A percentile compares a stretch with the other conserved stretches of the same genome.
phyloP scores from a whole-genome alignment of 2,329 filamentous ascomycete species.

The Ascochyta lentis region DNA sequence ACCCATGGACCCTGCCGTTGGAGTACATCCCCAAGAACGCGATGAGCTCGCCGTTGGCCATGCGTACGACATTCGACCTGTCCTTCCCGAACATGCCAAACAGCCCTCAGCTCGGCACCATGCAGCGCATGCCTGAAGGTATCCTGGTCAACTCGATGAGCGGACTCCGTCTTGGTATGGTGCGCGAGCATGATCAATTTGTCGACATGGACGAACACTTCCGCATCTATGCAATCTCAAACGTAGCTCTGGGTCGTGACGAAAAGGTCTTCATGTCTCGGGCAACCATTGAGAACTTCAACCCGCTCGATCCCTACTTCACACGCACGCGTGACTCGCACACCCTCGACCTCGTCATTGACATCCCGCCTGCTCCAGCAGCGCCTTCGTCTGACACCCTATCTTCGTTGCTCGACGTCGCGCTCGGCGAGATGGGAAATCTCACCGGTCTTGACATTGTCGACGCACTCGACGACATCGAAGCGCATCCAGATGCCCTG shows the following conservation, averaged over 20 bases:
- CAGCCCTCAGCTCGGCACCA: slow-evolving; percentile 54
- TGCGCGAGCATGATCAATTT: slow-evolving; percentile 63
- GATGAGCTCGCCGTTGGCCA: slow-evolving; percentile 74
- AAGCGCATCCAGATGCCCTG: slow-evolving; percentile 33
- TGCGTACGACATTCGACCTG: slow-evolving; percentile 74
- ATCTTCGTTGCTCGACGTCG: slow-evolving; percentile 32
- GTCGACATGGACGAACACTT: slow-evolving; percentile 58
- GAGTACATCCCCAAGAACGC: slow-evolving; percentile 77
- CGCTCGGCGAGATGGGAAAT: slow-evolving; percentile 32
- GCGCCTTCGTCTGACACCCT: slow-evolving; percentile 22
- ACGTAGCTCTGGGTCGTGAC: slow-evolving; percentile 81
- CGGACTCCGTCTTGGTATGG: slow-evolving; percentile 69
- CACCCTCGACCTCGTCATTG: slow-evolving; percentile 76
- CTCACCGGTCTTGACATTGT: slow-evolving; percentile 31
- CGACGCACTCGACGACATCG: slow-evolving; percentile 29
- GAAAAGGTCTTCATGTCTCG: slow-evolving; percentile 84
- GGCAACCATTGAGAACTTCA: slow-evolving; percentile 70
- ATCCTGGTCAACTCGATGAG: slow-evolving; percentile 67
- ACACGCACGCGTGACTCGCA: slow-evolving; percentile 75
- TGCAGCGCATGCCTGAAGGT: slow-evolving; percentile 66
- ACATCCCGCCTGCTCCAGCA: slow-evolving; percentile 49
- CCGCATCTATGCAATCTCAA: slow-evolving; percentile 81
- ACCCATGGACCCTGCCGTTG: slow-evolving; percentile 88
- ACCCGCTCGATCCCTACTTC: slow-evolving; percentile 83
- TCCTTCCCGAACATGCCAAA: slow-evolving; percentile 67